Evolutionary conservation across 2,329 filamentous ascomycete genomes (phyloP), one percentile per base, ranked within the genome.

Genomic region (Trichoderma sp.): DNA sequence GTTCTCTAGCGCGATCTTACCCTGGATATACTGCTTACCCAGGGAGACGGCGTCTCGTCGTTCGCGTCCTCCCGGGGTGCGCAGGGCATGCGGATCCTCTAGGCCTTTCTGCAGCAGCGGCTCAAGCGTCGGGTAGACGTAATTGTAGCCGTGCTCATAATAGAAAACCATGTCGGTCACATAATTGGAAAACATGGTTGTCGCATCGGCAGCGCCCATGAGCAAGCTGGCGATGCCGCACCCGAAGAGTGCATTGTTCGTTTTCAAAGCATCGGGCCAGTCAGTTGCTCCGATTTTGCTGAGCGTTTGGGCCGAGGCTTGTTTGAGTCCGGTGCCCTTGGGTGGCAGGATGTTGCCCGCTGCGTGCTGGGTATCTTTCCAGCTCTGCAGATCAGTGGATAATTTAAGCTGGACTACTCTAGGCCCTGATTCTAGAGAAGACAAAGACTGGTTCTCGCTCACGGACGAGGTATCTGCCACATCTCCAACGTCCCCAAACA

Each of bases 91-190:
- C 6, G 51, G 58, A 53, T 76, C 75, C 14, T 34, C 36, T 6
- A 75, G 47, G n/a, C 69, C 75, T 36, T 51, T 71, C 3, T 74
- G 57, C 18, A 76, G 47, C 18, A 76, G 65, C 36, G 53, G 56
- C 18, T 74, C 71, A 12, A 76, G 28, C 24, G 70, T 71, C n/a
- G 75, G 74, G 47, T 74, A 76, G 28, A 76, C 70, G 24, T 73
- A 63, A 66, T 76, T 70, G 70, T 75, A 76, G n/a, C 74, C 74
- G 64, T 76, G 75, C 70, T 76, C 75, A 36, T 76, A 76, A 43
- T 75, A 76, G 57, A 76, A 76, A 39, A 28, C 74, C 74, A 76
- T 76, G 60, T 76, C 75, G 18, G 73, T 75, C 57, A 75, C 74
- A 32, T 75, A 75, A 58, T 76, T 76, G 65, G 75, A 76, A 67